Evolutionary conservation across 106 monocot genomes (phyloP).

Genomic region (Posidonia australis): DNA sequence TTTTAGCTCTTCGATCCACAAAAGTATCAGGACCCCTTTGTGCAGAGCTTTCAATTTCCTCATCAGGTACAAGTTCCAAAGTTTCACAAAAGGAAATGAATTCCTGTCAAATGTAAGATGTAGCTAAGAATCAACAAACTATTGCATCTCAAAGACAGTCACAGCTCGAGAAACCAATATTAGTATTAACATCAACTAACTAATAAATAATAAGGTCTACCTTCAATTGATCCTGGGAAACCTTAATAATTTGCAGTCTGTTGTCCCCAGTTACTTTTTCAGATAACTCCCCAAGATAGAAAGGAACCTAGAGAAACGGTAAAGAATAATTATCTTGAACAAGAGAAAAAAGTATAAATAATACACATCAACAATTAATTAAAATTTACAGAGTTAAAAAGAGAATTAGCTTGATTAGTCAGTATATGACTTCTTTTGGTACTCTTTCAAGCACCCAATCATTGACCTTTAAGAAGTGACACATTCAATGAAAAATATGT

Average conservation of each 20-base stretch:
- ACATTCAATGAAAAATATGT: too few species aligned
- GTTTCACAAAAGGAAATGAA: conserved; percentile 91
- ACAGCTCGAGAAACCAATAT: background rate
- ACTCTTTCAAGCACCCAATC: too few species aligned
- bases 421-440: too few species aligned
- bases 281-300: conserved; percentile 75
- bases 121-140: background rate
- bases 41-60: conserved; percentile 46
- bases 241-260: conserved; percentile 53
- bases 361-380: background rate
- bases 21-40: conserved; percentile 28
- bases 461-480: too few species aligned
- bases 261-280: conserved; percentile 68
- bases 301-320: conserved; percentile 40
- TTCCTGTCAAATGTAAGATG: conserved; percentile 36
- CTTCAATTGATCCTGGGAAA: conserved; percentile 70
- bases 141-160: background rate
- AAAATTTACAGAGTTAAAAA: background rate
- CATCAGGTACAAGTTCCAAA: conserved; percentile 81
- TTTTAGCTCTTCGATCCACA: conserved; percentile 57
- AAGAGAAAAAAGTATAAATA: background rate
- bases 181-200: background rate
- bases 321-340: background rate
- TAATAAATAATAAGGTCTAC: conserved; percentile 14
- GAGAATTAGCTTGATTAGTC: too few species aligned